Evolutionary conservation across 2,329 filamentous ascomycete genomes (phyloP).

Genomic region (Pseudogymnoascus sp.): DNA sequence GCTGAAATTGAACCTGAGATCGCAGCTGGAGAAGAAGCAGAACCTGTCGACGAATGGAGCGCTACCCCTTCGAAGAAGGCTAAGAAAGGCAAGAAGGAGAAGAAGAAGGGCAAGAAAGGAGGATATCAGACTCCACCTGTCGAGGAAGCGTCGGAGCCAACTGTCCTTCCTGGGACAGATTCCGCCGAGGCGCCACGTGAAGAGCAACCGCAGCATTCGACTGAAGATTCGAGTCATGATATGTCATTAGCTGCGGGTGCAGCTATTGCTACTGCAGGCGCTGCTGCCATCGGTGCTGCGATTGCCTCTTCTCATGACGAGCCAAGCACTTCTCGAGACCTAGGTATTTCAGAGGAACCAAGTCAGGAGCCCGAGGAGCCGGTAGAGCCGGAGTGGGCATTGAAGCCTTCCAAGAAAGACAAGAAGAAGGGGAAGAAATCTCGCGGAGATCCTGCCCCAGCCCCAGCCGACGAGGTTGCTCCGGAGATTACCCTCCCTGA

Average conservation of each 20-base stretch:
- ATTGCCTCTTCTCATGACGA: background rate
- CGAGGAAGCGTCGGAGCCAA: background rate
- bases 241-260: slow-evolving; percentile 21
- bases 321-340: slow-evolving; percentile 13
- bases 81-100: slow-evolving; percentile 31
- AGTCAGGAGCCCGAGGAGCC: slow-evolving; percentile 19
- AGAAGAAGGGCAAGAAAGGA: background rate
- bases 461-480: background rate
- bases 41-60: background rate
- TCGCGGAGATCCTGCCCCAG: background rate
- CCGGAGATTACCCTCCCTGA: background rate
- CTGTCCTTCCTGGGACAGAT: background rate
- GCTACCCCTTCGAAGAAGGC: slow-evolving; percentile 12
- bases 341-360: background rate
- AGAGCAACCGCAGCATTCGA: background rate
- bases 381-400: slow-evolving; percentile 12
- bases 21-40: background rate
- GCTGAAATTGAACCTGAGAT: background rate
- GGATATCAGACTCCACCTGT: background rate
- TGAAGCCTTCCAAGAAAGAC: slow-evolving; percentile 7
- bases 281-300: background rate
- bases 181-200: background rate
- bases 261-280: background rate
- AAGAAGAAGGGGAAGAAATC: slow-evolving; percentile 10
- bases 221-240: slow-evolving; percentile 27